Percentiles rank a stretch among this genome's conserved stretches.
Conservation (phyloP, 768 basidiomycete species). For the Agaricus blazei region DNA sequence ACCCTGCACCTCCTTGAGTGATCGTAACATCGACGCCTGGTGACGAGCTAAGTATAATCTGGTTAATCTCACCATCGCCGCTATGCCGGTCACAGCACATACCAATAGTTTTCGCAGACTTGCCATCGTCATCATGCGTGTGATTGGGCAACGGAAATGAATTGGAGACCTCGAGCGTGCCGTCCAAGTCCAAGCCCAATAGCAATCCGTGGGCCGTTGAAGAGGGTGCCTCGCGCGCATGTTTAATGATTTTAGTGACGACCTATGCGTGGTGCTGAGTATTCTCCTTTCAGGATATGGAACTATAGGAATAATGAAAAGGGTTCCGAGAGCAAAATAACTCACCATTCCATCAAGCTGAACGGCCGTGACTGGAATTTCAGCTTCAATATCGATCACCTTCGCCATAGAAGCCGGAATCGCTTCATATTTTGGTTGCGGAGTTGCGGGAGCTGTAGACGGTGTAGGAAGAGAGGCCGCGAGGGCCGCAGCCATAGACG, state of each 20-base stretch:
- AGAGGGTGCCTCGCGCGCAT: slow-evolving; percentile 72
- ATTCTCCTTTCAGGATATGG: background rate
- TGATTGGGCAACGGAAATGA: slow-evolving; percentile 81
- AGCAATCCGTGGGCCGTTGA: slow-evolving; percentile 79
- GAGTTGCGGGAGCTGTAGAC: slow-evolving; percentile 52
- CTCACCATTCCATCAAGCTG: slow-evolving; percentile 86
- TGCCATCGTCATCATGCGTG: slow-evolving; percentile 73
- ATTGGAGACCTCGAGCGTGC: slow-evolving; percentile 86
- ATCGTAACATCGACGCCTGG: slow-evolving; percentile 79
- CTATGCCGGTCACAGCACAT: slow-evolving; percentile 20
- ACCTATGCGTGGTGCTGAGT: slow-evolving; percentile 45
- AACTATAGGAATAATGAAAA: background rate
- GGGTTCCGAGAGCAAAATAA: slow-evolving; percentile 4
- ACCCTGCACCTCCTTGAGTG: slow-evolving; percentile 84
- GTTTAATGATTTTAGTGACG: slow-evolving; percentile 91
- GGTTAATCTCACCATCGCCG: slow-evolving; percentile 7
- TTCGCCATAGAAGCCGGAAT: slow-evolving; percentile 93
- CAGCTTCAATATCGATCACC: slow-evolving; percentile 89
- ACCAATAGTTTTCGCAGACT: slow-evolving; percentile 74
- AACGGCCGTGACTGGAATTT: slow-evolving; percentile 73
- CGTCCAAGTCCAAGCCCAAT: slow-evolving; percentile 89
- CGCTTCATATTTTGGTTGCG: slow-evolving; percentile 71
- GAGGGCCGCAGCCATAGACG: slow-evolving; percentile 90
- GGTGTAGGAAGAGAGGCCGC: slow-evolving; percentile 79
- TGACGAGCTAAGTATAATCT: slow-evolving; percentile 55